These are phyloP conservation scores for Tolypocladium album DNA, from an alignment of 2,329 filamentous ascomycete genomes.

Conservation along the genomic window DNA sequence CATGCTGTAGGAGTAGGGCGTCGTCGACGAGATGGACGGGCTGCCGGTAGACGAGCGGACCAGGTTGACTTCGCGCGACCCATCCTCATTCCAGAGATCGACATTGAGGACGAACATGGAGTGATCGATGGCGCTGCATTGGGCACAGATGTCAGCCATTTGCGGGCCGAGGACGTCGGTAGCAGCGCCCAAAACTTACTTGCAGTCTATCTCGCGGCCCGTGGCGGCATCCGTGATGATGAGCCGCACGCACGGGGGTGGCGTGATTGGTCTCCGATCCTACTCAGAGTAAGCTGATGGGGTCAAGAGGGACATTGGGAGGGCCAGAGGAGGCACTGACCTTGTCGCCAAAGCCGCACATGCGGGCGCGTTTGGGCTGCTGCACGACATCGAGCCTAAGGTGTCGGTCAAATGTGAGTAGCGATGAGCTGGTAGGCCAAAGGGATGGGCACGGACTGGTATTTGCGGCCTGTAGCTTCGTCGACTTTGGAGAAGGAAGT, in stretches of 20 bases:
- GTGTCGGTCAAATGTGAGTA: neutral
- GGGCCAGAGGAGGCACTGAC: conserved; percentile 30
- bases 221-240: conserved; percentile 65
- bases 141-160: neutral
- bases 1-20: conserved; percentile 59
- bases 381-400: conserved; percentile 68
- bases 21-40: conserved; percentile 73
- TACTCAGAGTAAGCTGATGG: conserved; percentile 21
- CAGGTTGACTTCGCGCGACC: conserved; percentile 54
- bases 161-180: neutral
- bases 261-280: conserved; percentile 93
- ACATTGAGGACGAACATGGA: conserved; percentile 48
- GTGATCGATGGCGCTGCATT: conserved; percentile 23
- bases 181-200: conserved; percentile 43
- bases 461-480: conserved; percentile 21
- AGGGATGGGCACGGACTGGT: conserved; percentile 14
- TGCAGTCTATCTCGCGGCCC: conserved; percentile 73
- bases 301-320: neutral
- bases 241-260: conserved; percentile 81
- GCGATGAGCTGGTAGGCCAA: conserved; percentile 7
- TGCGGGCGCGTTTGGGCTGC: conserved; percentile 84
- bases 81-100: conserved; percentile 57
- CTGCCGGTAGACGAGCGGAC: conserved; percentile 52
- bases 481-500: conserved; percentile 22
- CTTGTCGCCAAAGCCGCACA: conserved; percentile 99